Evolutionary conservation across 73 alveolate genomes (phyloP), one percentile per base, ranked within the genome.

Genomic region (Durusdinium trenchii): DNA sequence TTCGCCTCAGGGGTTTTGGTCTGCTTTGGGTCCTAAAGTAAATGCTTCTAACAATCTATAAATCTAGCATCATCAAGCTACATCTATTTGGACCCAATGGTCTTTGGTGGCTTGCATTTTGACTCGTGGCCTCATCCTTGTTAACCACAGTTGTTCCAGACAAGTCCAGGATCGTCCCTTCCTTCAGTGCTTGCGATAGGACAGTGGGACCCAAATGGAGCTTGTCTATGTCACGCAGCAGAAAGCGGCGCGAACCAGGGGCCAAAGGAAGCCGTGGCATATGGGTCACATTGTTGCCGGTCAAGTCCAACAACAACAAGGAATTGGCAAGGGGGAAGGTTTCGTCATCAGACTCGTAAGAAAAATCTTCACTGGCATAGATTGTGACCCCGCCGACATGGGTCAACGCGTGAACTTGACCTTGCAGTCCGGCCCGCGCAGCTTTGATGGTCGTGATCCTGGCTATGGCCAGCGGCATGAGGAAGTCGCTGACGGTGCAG

Each of bases 391-490:
- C 76, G 6, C 5, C 38, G 32, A 23, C 76, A 20, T 62, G 40
- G 43, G 18, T 62, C 40, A 62, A 23, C 14, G 18, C 32, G 14
- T 35, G 82, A 46, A n/a, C 50, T 6, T 14, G 23, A 4, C 86
- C 86, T 14, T 1, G 14, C 10, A 75, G 6, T 28, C 86, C 86
- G 4, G 86, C 57, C 5, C 86, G 60, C 7, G 57, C 86, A 9
- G 86, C 86, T 54, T 75, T 38, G 57, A 75, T 38, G 60, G 82
- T n/a, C 9, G 50, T 3, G 40, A 69, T 3, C 18, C 51, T 7
- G 38, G 82, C 3, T 48, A 69, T 69, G 82, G 86, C 86, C 57
- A 75, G 36, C 20, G 86, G 86, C 86, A 75, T 51, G 38, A 75
- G 86, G 60, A 75, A 75, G 36, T 75, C 38, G 16, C 43, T 54